A percentile compares a stretch with the other conserved stretches of the same genome.
phyloP scores from a whole-genome alignment of 2,329 filamentous ascomycete species.

The Lasiodiplodia theobromae region DNA sequence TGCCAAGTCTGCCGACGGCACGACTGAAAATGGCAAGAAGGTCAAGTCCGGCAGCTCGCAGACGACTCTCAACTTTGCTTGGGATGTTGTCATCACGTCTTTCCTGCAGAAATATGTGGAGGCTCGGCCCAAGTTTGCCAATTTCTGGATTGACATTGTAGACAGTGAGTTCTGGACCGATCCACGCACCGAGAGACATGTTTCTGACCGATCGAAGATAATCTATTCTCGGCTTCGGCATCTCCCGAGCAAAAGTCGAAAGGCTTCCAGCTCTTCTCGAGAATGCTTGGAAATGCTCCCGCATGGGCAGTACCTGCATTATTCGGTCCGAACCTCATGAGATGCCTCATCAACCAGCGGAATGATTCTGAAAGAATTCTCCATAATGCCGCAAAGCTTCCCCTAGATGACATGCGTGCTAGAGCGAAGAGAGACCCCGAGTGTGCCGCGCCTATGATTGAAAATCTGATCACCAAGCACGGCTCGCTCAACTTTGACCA shows the following conservation, averaged over 20 bases:
- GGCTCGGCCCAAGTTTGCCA: slow-evolving; percentile 63
- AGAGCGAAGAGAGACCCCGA: slow-evolving; percentile 68
- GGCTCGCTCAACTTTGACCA: slow-evolving; percentile 84
- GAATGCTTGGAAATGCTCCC: slow-evolving; percentile 67
- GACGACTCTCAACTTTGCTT: slow-evolving; percentile 84
- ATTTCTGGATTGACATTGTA: slow-evolving; percentile 86
- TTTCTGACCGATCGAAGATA: slow-evolving; percentile 61
- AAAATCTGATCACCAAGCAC: slow-evolving; percentile 71
- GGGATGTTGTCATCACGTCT: slow-evolving; percentile 75
- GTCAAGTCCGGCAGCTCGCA: slow-evolving; percentile 77
- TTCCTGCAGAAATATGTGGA: slow-evolving; percentile 39
- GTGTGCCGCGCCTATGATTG: slow-evolving; percentile 67
- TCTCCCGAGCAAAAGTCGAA: slow-evolving; percentile 91
- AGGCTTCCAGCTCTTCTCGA: slow-evolving; percentile 86
- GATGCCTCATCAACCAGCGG: slow-evolving; percentile 82
- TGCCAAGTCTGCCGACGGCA: slow-evolving; percentile 56
- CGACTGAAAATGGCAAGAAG: slow-evolving; percentile 50
- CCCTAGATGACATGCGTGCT: slow-evolving; percentile 73
- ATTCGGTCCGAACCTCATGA: slow-evolving; percentile 84
- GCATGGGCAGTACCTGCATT: slow-evolving; percentile 62
- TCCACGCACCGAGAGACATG: slow-evolving; percentile 4
- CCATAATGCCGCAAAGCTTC: slow-evolving; percentile 78
- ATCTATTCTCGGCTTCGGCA: slow-evolving; percentile 80
- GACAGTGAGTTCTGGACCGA: slow-evolving; percentile 68
- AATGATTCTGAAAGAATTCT: slow-evolving; percentile 79